phyloP scores from a whole-genome alignment of 2,329 filamentous ascomycete species.

The Microsporum audouinii region DNA sequence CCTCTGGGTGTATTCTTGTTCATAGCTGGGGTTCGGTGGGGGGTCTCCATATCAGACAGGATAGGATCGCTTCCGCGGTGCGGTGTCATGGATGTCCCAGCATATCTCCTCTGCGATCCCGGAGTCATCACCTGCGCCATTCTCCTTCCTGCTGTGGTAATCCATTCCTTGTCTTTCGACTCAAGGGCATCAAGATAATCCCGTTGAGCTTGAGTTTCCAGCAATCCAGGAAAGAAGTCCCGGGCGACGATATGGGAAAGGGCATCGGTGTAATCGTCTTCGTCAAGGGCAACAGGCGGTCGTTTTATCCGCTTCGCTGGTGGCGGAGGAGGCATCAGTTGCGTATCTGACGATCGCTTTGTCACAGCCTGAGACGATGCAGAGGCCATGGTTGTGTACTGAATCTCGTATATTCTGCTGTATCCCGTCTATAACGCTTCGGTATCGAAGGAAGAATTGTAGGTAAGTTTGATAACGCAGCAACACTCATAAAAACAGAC shows the following conservation, averaged over 20 bases:
- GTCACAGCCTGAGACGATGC: conserved; percentile 22
- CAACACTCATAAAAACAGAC: not conserved
- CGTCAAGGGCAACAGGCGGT: conserved; percentile 75
- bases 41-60: conserved; percentile 8
- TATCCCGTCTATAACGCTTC: not conserved
- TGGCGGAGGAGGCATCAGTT: conserved; percentile 81
- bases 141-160: conserved; percentile 62
- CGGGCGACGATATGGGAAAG: conserved; percentile 89
- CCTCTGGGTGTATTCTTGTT: conserved; percentile 49
- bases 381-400: conserved; percentile 15
- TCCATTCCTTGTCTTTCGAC: conserved; percentile 76
- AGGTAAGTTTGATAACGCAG: not conserved
- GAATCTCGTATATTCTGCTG: not conserved
- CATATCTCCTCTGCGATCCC: conserved; percentile 40
- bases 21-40: conserved; percentile 12
- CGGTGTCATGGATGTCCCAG: conserved; percentile 27
- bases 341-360: conserved; percentile 31
- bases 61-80: conserved; percentile 25
- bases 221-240: conserved; percentile 88
- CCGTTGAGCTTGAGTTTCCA: conserved; percentile 75
- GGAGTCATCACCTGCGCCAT: conserved; percentile 74
- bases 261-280: conserved; percentile 83
- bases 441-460: not conserved
- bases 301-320: conserved; percentile 81
- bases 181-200: conserved; percentile 89